phyloP scores from a whole-genome alignment of 768 basidiomycete genomes.

The Postia placenta region DNA sequence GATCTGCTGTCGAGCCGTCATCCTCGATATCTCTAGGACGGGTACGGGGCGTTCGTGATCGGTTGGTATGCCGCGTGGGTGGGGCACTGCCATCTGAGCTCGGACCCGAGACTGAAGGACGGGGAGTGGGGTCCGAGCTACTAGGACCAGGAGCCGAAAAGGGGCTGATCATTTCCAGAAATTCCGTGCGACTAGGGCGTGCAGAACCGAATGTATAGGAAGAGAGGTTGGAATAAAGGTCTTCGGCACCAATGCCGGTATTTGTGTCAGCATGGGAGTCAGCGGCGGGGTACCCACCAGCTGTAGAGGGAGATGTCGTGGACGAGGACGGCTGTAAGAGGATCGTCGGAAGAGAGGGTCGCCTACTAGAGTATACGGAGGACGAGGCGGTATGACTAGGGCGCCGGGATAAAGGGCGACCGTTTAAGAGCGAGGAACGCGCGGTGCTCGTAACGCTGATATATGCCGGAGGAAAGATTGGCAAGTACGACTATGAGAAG shows the following conservation, averaged over 20 bases:
- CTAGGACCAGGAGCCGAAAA: constrained; percentile 23
- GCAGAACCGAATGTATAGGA: constrained; percentile 38
- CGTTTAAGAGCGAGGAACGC: constrained; percentile 10
- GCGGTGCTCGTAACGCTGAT: no score
- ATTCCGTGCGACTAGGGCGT: constrained; percentile 14
- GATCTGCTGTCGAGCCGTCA: constrained; percentile 23
- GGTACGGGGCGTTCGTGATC: constrained; percentile 31
- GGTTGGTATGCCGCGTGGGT: constrained; percentile 10
- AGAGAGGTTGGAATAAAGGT: constrained; percentile 34
- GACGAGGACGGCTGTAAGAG: constrained; percentile 17
- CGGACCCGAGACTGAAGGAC: constrained; percentile 32
- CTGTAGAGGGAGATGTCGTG: constrained; percentile 2
- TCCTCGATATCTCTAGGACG: constrained; percentile 23
- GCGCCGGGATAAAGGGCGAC: constrained; percentile 13
- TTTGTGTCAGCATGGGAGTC: constrained; percentile 2
- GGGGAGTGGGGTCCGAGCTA: constrained; percentile 38
- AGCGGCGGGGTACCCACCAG: not conserved
- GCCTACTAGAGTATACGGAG: constrained; percentile 18
- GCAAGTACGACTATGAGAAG: constrained; percentile 4
- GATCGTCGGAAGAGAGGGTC: constrained; percentile 23
- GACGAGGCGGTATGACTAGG: constrained; percentile 15
- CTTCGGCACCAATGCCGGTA: constrained; percentile 16
- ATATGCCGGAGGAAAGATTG: constrained; percentile 1
- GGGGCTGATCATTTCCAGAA: constrained; percentile 30
- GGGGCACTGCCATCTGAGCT: not conserved